A percentile compares a stretch with the other conserved stretches of the same genome.
These are phyloP conservation scores for Rubroboletus satanas DNA, from an alignment of 768 basidiomycete genomes.

Conservation along the genomic window DNA sequence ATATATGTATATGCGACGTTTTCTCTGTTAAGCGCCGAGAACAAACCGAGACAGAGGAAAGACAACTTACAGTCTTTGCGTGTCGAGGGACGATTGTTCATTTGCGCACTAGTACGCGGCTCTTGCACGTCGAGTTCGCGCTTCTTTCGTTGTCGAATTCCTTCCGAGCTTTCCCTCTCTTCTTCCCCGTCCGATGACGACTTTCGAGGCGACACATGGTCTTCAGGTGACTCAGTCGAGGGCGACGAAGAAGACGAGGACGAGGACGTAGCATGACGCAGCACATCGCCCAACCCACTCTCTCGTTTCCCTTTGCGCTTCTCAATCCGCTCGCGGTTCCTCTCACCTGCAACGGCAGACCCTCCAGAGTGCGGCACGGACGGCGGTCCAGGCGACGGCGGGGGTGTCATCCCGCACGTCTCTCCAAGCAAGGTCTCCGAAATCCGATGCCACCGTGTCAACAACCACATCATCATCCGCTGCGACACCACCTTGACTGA, in stretches of 20 bases:
- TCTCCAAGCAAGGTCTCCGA: conserved; percentile 27
- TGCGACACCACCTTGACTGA: conserved; percentile 21
- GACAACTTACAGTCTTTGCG: conserved; percentile 16
- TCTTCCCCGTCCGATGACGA: conserved; percentile 12
- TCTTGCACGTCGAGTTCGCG: conserved; percentile 12
- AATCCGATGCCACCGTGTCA: conserved; percentile 26
- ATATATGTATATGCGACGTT: background rate
- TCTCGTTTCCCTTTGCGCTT: conserved; percentile 15
- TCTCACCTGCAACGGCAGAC: background rate
- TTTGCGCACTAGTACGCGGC: background rate
- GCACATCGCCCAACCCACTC: background rate
- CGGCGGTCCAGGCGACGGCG: conserved; percentile 5
- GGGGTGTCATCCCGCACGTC: conserved; percentile 21
- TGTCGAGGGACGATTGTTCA: background rate
- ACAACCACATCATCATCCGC: conserved; percentile 33
- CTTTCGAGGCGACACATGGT: conserved; percentile 3
- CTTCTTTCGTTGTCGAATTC: conserved; percentile 19
- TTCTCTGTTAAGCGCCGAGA: background rate
- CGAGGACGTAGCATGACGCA: background rate
- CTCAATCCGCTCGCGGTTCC: conserved; percentile 6
- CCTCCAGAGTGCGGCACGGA: background rate
- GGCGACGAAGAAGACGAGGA: conserved; percentile 13
- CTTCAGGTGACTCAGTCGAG: conserved; percentile 11
- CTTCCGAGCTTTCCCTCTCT: conserved; percentile 9
- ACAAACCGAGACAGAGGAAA: background rate